These are phyloP conservation scores for Harringtonia lauricola DNA, from an alignment of 2,329 filamentous ascomycete species.

Conservation along the genomic window DNA sequence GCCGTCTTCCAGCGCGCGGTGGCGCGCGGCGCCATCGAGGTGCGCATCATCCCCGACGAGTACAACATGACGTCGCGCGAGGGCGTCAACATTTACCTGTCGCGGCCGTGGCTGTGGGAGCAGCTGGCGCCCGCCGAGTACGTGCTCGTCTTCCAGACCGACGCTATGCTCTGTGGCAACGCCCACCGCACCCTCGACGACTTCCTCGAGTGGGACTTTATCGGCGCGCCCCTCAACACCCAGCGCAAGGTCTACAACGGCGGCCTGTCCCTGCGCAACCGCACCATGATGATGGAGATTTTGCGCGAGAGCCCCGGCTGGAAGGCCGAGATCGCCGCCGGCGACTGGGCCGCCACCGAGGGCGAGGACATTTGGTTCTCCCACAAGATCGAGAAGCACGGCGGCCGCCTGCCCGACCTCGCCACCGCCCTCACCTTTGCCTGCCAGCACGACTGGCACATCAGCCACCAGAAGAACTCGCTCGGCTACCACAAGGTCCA, in stretches of 20 bases:
- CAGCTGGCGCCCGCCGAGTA: slow-evolving; percentile 21
- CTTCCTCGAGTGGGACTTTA: slow-evolving; percentile 24
- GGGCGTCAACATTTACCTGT: slow-evolving; percentile 25
- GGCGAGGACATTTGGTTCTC: slow-evolving; percentile 18
- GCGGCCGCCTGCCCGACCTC: slow-evolving; percentile 11
- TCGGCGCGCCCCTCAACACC: slow-evolving; percentile 20
- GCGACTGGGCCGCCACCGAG: slow-evolving; percentile 10
- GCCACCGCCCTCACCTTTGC: slow-evolving; percentile 11
- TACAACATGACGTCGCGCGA: slow-evolving; percentile 21
- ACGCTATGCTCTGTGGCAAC: slow-evolving; percentile 25
- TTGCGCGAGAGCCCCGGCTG: slow-evolving; percentile 25
- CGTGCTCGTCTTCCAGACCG: slow-evolving; percentile 27
- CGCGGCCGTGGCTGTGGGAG: slow-evolving; percentile 25
- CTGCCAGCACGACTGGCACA: slow-evolving; percentile 14
- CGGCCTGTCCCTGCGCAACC: slow-evolving; percentile 24
- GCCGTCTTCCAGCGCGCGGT: slow-evolving; percentile 26
- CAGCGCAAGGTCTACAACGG: slow-evolving; percentile 20
- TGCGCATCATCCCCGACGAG: slow-evolving; percentile 24
- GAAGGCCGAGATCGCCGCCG: slow-evolving; percentile 23
- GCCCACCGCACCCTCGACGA: slow-evolving; percentile 19
- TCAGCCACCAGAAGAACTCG: slow-evolving; percentile 11
- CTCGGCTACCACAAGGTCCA: slow-evolving; percentile 16
- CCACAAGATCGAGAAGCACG: slow-evolving; percentile 11
- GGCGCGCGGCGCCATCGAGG: slow-evolving; percentile 20
- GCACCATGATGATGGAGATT: slow-evolving; percentile 27